These are phyloP conservation scores for Phytophthora palmivora DNA, from an alignment of 352 stramenopile genomes.

Conservation along the genomic window DNA sequence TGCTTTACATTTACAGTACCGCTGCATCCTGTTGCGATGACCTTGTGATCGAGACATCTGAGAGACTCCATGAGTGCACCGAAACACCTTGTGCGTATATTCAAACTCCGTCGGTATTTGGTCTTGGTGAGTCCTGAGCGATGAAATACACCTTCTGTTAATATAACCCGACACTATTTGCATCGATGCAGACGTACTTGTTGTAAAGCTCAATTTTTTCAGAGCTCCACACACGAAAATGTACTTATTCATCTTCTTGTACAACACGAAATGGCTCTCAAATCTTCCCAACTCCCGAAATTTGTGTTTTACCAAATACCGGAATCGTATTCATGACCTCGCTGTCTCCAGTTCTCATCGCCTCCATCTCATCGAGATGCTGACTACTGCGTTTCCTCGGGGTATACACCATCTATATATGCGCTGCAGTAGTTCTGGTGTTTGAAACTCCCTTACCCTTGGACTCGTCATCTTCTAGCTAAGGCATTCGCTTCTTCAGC, in stretches of 20 bases:
- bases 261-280: background rate
- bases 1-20: conserved; percentile 10
- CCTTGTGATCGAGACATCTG: conserved; percentile 12
- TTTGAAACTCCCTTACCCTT: too few species aligned
- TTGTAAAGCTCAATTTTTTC: conserved; percentile 1
- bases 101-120: conserved; percentile 7
- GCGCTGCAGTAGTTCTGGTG: too few species aligned
- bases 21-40: conserved; percentile 1
- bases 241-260: conserved; percentile 8
- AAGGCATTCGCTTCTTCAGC: too few species aligned
- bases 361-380: too few species aligned
- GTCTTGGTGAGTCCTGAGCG: conserved; percentile 1
- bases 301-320: background rate
- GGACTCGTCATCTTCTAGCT: too few species aligned
- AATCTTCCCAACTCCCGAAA: conserved; percentile 3
- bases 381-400: too few species aligned
- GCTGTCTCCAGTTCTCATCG: background rate
- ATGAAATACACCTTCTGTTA: background rate
- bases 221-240: too few species aligned
- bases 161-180: background rate
- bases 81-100: conserved; percentile 5
- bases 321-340: background rate
- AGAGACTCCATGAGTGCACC: conserved; percentile 19
- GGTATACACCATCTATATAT: too few species aligned
- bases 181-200: background rate